phyloP scores from a whole-genome alignment of 768 basidiomycete genomes.

The Rhodosporidiobolus sp. region DNA sequence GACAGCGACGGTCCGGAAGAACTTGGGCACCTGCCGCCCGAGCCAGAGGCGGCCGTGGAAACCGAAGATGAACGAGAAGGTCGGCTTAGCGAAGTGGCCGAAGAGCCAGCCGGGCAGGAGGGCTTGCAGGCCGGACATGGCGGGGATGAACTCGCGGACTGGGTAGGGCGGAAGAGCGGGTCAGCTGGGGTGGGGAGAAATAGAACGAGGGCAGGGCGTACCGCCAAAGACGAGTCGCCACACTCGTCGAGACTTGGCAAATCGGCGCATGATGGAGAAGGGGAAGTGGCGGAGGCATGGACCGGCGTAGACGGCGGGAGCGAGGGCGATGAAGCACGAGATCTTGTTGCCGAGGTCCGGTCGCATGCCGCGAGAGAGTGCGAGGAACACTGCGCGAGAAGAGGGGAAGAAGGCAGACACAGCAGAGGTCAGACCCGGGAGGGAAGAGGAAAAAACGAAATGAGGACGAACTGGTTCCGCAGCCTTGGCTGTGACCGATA shows the following conservation, averaged over 20 bases:
- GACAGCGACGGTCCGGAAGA: conserved; percentile 27
- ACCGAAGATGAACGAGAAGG: conserved; percentile 29
- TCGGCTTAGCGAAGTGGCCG: conserved; percentile 17
- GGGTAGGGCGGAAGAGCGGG: background rate
- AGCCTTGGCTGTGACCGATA: conserved; percentile 55
- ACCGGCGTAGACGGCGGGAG: conserved; percentile 55
- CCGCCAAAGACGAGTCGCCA: conserved; percentile 53
- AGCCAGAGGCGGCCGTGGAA: conserved; percentile 19
- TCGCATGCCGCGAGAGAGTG: conserved; percentile 53
- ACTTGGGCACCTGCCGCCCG: conserved; percentile 35
- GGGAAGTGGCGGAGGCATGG: conserved; percentile 53
- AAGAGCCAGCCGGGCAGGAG: conserved; percentile 30
- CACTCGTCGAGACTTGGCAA: conserved; percentile 48
- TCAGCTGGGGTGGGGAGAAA: background rate
- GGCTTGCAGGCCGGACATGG: conserved; percentile 16
- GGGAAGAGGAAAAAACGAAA: background rate
- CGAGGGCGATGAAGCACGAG: conserved; percentile 53
- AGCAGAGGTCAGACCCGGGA: background rate
- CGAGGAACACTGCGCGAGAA: conserved; percentile 52
- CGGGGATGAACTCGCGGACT: conserved; percentile 36
- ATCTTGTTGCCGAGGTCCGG: conserved; percentile 53
- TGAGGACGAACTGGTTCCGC: conserved; percentile 22
- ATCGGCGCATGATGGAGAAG: conserved; percentile 51
- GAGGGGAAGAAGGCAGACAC: background rate
- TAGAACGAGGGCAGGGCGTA: background rate